phyloP scores from a whole-genome alignment of 2,329 filamentous ascomycete species.

The Fonsecaea monophora region DNA sequence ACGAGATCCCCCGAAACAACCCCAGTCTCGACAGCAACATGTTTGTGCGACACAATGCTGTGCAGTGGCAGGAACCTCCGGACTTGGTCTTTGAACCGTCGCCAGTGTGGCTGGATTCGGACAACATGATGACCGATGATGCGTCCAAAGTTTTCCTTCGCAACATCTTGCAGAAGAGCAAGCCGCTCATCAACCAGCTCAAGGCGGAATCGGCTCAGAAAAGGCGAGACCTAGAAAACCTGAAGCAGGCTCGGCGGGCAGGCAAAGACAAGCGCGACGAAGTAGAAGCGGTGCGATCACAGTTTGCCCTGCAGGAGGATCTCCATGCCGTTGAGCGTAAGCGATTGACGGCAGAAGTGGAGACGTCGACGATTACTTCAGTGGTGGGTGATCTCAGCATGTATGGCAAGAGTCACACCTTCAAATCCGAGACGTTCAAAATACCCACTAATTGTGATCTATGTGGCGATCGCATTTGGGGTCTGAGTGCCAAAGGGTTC shows the following conservation, averaged over 20 bases:
- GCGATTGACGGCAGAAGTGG: constrained; percentile 86
- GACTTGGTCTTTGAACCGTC: constrained; percentile 91
- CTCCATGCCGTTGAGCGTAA: constrained; percentile 84
- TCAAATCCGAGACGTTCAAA: constrained; percentile 98
- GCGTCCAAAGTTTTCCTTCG: constrained; percentile 86
- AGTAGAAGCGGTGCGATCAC: constrained; percentile 79
- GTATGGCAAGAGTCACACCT: constrained; percentile 93
- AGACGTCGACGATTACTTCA: constrained; percentile 89
- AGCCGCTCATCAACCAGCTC: constrained; percentile 79
- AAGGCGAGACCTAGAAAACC: constrained; percentile 79
- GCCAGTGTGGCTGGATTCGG: constrained; percentile 96
- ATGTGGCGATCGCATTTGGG: constrained; percentile 97
- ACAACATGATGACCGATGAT: constrained; percentile 83
- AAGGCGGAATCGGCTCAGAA: constrained; percentile 85
- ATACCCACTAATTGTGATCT: constrained; percentile 98
- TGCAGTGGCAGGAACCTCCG: constrained; percentile 78
- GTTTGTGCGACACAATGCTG: constrained; percentile 93
- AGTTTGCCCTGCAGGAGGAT: constrained; percentile 83
- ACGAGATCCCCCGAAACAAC: constrained; percentile 85
- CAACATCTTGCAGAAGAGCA: constrained; percentile 90
- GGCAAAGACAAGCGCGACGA: constrained; percentile 90
- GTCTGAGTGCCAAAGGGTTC: constrained; percentile 92
- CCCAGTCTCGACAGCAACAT: constrained; percentile 94
- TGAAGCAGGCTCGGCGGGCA: constrained; percentile 76
- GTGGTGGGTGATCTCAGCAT: constrained; percentile 91